A percentile compares a stretch with the other conserved stretches of the same genome.
These are phyloP conservation scores for Groenewaldozyma tartarivorans DNA, from an alignment of 805 yeast species.

Conservation along the genomic window DNA sequence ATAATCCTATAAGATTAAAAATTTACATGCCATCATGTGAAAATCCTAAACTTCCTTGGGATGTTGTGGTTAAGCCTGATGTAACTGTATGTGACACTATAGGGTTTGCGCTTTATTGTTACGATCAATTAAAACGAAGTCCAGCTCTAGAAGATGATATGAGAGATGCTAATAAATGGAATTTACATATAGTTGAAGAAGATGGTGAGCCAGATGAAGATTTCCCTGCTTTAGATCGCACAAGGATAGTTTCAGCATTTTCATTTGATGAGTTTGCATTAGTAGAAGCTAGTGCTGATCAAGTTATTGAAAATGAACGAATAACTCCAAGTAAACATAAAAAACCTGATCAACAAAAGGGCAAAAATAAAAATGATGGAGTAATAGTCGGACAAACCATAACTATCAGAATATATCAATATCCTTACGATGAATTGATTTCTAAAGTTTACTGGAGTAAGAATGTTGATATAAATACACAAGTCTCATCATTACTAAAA, in stretches of 20 bases:
- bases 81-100: constrained; percentile 45
- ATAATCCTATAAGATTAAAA: constrained; percentile 23
- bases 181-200: constrained; percentile 76
- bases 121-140: constrained; percentile 19
- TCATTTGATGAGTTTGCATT: constrained; percentile 78
- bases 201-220: constrained; percentile 87
- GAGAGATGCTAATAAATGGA: constrained; percentile 60
- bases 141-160: constrained; percentile 22
- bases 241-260: constrained; percentile 55
- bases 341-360: constrained; percentile 1
- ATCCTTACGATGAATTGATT: constrained; percentile 25
- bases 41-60: constrained; percentile 25
- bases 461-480: constrained; percentile 14
- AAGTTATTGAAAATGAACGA: constrained; percentile 22
- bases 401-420: constrained; percentile 19
- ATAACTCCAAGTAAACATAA: constrained; percentile 25
- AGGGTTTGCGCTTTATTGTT: constrained; percentile 39
- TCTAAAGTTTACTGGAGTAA: constrained; percentile 22
- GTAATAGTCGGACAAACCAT: constrained; percentile 9
- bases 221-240: constrained; percentile 77
- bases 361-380: constrained; percentile 1
- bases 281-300: constrained; percentile 41
- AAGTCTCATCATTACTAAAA: constrained; percentile 20
- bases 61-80: constrained; percentile 27
- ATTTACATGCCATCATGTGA: constrained; percentile 27